Percentiles rank a stretch among this genome's conserved stretches.
These are phyloP conservation scores for Isoetes engelmannii DNA, from an alignment of 83 land plant species.

Conservation along the genomic window DNA sequence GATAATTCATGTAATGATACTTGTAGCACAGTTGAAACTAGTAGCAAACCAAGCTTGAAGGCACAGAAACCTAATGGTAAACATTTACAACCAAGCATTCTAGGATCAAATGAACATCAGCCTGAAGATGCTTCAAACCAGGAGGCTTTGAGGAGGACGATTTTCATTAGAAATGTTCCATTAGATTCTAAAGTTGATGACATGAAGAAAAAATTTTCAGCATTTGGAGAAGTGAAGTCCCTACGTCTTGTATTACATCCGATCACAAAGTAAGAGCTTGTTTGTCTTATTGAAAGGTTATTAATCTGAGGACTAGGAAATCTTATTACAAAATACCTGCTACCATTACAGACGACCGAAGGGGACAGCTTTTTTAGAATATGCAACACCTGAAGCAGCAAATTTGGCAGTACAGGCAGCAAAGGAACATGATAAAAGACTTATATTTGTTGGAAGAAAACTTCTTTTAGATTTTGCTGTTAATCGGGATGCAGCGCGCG, in stretches of 20 bases:
- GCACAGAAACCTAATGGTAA: slow-evolving; percentile 16
- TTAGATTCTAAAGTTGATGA: slow-evolving; percentile 58
- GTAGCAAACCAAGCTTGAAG: neutral
- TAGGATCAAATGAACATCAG: neutral
- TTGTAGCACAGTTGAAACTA: no score
- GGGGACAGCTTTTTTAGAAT: slow-evolving; percentile 90
- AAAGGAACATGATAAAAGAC: slow-evolving; percentile 33
- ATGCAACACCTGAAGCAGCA: slow-evolving; percentile 48
- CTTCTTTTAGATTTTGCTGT: slow-evolving; percentile 57
- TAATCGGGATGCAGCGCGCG: slow-evolving; percentile 60
- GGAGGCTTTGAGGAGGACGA: slow-evolving; percentile 42
- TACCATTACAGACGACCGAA: slow-evolving; percentile 59
- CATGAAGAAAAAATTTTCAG: slow-evolving; percentile 59
- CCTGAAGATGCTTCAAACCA: neutral
- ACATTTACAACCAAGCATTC: no score
- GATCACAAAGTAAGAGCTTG: slow-evolving; percentile 56
- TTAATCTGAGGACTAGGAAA: neutral
- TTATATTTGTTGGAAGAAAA: slow-evolving; percentile 60
- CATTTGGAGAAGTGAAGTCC: slow-evolving; percentile 79
- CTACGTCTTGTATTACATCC: slow-evolving; percentile 69
- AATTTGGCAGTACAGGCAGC: slow-evolving; percentile 68
- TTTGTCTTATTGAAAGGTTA: neutral
- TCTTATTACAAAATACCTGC: neutral
- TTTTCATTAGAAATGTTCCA: slow-evolving; percentile 82
- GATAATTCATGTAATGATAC: no score